Percentiles rank a stretch among this genome's conserved stretches.
Conservation (phyloP, 331 rosid genomes). For the Rosa hybrid region DNA sequence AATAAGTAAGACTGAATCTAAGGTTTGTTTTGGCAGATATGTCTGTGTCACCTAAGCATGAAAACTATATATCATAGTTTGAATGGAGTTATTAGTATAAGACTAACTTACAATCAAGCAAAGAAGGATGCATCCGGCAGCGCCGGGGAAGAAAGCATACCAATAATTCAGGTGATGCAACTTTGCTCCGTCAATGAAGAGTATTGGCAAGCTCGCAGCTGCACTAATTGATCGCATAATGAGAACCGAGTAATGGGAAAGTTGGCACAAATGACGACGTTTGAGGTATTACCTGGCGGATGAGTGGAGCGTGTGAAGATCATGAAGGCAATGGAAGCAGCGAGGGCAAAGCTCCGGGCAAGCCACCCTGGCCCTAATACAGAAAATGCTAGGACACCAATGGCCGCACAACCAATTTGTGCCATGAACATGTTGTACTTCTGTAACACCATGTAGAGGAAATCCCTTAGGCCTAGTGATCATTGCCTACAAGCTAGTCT, state of each 20-base stretch:
- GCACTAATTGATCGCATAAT: conserved; percentile 17
- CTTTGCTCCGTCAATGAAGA: conserved; percentile 91
- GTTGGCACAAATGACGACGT: background rate
- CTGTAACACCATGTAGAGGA: conserved; percentile 41
- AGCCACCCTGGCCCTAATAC: conserved; percentile 87
- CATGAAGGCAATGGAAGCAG: conserved; percentile 89
- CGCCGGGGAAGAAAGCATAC: conserved; percentile 82
- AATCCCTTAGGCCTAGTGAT: background rate
- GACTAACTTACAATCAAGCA: conserved; percentile 63
- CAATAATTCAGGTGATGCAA: conserved; percentile 71
- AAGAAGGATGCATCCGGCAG: conserved; percentile 73
- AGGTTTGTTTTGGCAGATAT: background rate
- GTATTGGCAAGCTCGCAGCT: conserved; percentile 89
- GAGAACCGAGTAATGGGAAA: background rate
- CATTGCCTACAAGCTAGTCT: background rate
- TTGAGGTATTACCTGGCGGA: conserved; percentile 67
- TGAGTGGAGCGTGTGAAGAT: conserved; percentile 66
- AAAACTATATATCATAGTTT: background rate
- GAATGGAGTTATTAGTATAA: background rate
- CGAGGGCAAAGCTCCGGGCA: conserved; percentile 65
- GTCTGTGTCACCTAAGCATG: background rate
- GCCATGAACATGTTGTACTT: conserved; percentile 84
- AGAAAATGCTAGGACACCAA: conserved; percentile 75
- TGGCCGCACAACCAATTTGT: conserved; percentile 92
- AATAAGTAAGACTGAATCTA: background rate